Evolutionary conservation across 2,329 filamentous ascomycete species (phyloP), one percentile per base, ranked within the genome.

Genomic region (Venturia pyrina): DNA sequence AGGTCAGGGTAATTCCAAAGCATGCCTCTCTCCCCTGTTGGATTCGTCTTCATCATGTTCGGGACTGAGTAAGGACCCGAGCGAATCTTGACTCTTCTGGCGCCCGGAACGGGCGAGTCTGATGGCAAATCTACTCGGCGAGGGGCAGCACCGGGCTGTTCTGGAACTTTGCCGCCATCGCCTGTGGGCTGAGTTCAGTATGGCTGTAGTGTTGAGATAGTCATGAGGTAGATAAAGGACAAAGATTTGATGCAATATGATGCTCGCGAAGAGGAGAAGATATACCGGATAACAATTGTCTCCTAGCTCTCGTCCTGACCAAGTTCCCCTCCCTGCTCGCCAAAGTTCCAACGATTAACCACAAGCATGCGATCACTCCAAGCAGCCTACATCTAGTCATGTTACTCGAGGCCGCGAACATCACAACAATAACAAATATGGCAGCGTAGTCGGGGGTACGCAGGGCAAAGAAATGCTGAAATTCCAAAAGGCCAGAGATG

Each of bases 1-100:
- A 32, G 17, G 32, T 66, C 65, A 11, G 59, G 65, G 28, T 65
- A 66, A 46, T 66, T 66, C 44, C 48, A 65, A 34, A 66, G 37
- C 40, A 57, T 57, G 8, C 65, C 65, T 8, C 13, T 43, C 15
- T 66, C 41, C 34, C 65, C 65, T 7, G 41, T 50, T 17, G 46
- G n/a, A 43, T 37, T 37, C 40, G 21, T 53, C n/a, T 50, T 50
- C 37, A 40, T 43, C 65, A 66, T 66, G 40, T 65, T 66, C 28
- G 59, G 34, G 11, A 65, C 57, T 17, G 13, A 48, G 62, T 66
- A 66, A 1, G 65, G 65, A 24, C 65, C 65, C 10, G 17, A 44
- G 13, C 65, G 62, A 10, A 66, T 34, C 59, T 66, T 66, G 62
- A 66, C 60, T n/a, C 28, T 17, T 32, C 32, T 24, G 21, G 46